Base-by-base conservation (phyloP, 305 asterid species). In the Plantago coronopus region DNA sequence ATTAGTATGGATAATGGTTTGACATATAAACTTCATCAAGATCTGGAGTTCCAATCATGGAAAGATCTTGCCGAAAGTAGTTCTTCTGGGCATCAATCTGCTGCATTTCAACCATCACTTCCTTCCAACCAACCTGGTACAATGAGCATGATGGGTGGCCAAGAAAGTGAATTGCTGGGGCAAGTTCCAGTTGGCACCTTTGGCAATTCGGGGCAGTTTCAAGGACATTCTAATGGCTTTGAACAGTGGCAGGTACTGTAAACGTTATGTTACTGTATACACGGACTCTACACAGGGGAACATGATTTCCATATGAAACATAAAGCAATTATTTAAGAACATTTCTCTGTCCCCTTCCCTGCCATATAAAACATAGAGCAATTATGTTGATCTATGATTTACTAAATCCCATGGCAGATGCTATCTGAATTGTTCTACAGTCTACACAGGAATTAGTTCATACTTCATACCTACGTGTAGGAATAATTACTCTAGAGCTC, bases 181-280 rank as follows among this genome's bases (percentile, higher is more conserved):
- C 87, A 85, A 67, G 76, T 76, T 56, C 62, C 76, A 62, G 61
- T 73, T 34, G 79, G 77, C 65, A 68, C 69, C 54, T 59, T 68
- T 31, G 67, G 77, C 40, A 67, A 68, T 54, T 68, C 66, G 63
- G 86, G 75, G 70, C 85, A 79, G 60, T 69, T 66, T 49, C 72
- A 65, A 67, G 68, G 50, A 68, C 74, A 44, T 66, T 63, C 79
- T 34, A 77, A 69, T 75, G 77, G 79, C 69, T 56, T 79, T 70
- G 83, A 77, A 63, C 82, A 78, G 67, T 82, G 94, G 88, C 91
- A 88, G 95, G 98, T 88, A 82, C 56, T 23, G 17, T 22, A 69
- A 18, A 72, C 56, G 34, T 59, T 21, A 17, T 3, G 45, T 54
- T 38, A 25, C 29, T 22, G 4, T 55, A 57, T 74, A 67, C 69